These are phyloP conservation scores for Nymphaea colorata DNA, from an alignment of 164 flowering plant genomes.

Conservation along the genomic window DNA sequence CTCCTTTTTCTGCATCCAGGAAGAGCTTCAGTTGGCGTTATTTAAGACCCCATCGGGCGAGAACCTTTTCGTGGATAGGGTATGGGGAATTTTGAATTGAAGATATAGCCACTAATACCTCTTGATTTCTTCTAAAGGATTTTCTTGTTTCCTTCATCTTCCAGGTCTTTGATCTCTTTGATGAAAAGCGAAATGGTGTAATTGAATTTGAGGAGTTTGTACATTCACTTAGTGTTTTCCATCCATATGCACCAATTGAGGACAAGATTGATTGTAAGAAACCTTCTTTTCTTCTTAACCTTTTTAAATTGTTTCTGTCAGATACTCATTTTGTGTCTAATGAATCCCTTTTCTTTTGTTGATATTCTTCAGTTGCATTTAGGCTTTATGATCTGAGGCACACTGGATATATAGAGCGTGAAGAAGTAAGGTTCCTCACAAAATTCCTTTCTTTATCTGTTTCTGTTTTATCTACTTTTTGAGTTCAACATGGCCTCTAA, in stretches of 20 bases:
- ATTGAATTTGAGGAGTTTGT: slow-evolving; percentile 29
- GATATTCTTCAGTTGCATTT: slow-evolving; percentile 62
- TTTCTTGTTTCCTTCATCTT: background rate
- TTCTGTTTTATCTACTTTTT: background rate
- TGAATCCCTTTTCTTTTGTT: background rate
- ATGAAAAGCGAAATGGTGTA: slow-evolving; percentile 19
- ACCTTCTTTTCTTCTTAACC: background rate
- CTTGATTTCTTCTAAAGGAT: too few relatives aligned
- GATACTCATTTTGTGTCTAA: background rate
- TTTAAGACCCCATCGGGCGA: slow-evolving; percentile 44
- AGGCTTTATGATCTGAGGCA: slow-evolving; percentile 72
- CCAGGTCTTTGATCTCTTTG: slow-evolving; percentile 24
- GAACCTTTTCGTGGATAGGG: slow-evolving; percentile 72
- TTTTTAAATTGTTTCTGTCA: too few relatives aligned
- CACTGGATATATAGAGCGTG: slow-evolving; percentile 78
- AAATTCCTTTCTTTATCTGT: background rate
- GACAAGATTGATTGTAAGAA: slow-evolving; percentile 20
- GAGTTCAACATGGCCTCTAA: too few relatives aligned
- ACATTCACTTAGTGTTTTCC: slow-evolving; percentile 24
- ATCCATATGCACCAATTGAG: slow-evolving; percentile 19
- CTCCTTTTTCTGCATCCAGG: slow-evolving; percentile 25
- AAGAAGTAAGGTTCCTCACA: slow-evolving; percentile 46
- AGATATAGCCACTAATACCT: too few relatives aligned
- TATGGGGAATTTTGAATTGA: slow-evolving; percentile 13
- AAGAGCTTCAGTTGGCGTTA: slow-evolving; percentile 71